Conservation (phyloP, 805 yeast genomes). For the Wickerhamiella kurtzmanii region DNA sequence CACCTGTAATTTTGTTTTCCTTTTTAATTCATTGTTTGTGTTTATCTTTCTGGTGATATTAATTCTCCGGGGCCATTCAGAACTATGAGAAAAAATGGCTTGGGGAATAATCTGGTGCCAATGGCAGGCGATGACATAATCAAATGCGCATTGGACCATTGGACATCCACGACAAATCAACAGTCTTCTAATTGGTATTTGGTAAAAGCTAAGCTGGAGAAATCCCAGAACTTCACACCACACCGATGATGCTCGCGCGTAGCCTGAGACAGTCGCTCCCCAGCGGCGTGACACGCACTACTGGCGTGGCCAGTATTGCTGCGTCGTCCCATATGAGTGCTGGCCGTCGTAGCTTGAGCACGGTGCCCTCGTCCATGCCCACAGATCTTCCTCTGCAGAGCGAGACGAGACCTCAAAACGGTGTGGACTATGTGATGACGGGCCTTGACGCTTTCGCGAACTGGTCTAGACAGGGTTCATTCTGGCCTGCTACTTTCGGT, state of each 20-base stretch:
- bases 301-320: no score
- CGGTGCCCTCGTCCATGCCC: conserved; percentile 28
- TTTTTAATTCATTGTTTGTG: no score
- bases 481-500: conserved; percentile 90
- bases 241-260: background rate
- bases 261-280: background rate
- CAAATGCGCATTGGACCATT: background rate
- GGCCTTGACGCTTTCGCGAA: conserved; percentile 69
- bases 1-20: no score
- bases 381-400: conserved; percentile 60
- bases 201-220: background rate
- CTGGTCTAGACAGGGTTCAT: conserved; percentile 86
- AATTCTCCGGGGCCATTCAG: no score
- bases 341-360: background rate
- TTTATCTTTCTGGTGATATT: no score
- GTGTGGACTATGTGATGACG: conserved; percentile 69
- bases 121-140: background rate
- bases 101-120: no score
- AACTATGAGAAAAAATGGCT: no score
- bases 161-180: background rate
- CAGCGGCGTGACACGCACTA: background rate
- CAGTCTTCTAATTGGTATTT: background rate
- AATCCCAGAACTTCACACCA: background rate
- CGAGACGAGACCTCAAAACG: conserved; percentile 44
- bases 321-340: no score